These are phyloP conservation scores for Hypholoma fasciculare DNA, from an alignment of 768 basidiomycete species.

Conservation along the genomic window DNA sequence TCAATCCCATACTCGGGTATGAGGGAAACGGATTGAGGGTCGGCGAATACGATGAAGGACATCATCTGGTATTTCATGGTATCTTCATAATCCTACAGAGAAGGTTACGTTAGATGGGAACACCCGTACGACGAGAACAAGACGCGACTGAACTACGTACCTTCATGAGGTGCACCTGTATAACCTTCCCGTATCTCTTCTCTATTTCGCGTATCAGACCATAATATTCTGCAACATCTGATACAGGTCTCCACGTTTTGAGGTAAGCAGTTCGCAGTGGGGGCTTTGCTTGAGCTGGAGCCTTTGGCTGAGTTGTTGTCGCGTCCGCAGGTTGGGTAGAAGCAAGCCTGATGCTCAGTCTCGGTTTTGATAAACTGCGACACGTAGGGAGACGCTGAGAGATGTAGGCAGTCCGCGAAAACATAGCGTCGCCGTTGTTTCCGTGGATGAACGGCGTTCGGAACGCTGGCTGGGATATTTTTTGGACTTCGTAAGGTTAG, in stretches of 20 bases:
- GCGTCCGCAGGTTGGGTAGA: slow-evolving; percentile 6
- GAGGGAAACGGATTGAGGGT: slow-evolving; percentile 38
- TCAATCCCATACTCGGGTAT: slow-evolving; percentile 29
- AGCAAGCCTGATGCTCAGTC: neutral
- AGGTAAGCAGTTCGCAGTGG: slow-evolving; percentile 34
- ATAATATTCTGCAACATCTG: slow-evolving; percentile 49
- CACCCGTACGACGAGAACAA: neutral
- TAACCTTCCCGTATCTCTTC: slow-evolving; percentile 48
- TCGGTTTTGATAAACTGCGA: neutral
- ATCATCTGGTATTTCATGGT: slow-evolving; percentile 40
- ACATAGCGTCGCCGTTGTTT: neutral
- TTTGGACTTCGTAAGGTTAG: slow-evolving; percentile 8
- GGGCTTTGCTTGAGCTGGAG: neutral
- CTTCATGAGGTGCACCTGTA: slow-evolving; percentile 41
- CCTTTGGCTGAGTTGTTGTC: too few relatives aligned
- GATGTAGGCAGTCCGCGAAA: neutral
- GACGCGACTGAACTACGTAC: slow-evolving; percentile 27
- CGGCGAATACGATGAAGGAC: slow-evolving; percentile 45
- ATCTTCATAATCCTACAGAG: slow-evolving; percentile 47
- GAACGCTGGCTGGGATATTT: slow-evolving; percentile 4
- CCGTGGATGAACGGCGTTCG: neutral
- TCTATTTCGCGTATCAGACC: slow-evolving; percentile 57
- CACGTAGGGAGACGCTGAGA: neutral
- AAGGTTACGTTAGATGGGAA: neutral
- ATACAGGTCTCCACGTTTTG: slow-evolving; percentile 38